Percentiles rank a stretch among this genome's conserved stretches.
Conservation (phyloP, 768 basidiomycete genomes). For the Antrodiella citrinella region DNA sequence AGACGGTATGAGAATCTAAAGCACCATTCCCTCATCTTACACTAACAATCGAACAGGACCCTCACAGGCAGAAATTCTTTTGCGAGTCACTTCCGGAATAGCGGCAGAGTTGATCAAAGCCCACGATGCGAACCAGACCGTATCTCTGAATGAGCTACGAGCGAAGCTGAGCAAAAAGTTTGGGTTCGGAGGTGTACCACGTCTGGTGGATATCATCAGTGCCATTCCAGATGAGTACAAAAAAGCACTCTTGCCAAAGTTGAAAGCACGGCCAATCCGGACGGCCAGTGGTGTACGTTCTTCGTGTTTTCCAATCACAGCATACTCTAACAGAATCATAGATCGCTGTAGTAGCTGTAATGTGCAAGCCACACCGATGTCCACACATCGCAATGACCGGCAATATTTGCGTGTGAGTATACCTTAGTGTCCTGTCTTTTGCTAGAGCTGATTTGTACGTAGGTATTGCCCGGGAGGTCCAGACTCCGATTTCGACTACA, state of each 20-base stretch:
- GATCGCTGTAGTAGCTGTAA: slow-evolving; percentile 99
- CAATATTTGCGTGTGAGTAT: slow-evolving; percentile 91
- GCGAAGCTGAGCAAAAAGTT: slow-evolving; percentile 87
- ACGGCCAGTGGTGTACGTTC: slow-evolving; percentile 88
- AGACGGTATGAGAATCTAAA: slow-evolving; percentile 23
- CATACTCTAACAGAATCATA: slow-evolving; percentile 22
- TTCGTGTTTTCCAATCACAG: neutral
- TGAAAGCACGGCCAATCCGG: slow-evolving; percentile 89
- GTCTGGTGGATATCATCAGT: slow-evolving; percentile 95
- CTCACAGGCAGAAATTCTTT: slow-evolving; percentile 83
- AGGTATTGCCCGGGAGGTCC: slow-evolving; percentile 98
- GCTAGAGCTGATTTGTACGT: slow-evolving; percentile 3
- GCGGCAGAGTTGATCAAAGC: slow-evolving; percentile 90
- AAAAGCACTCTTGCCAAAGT: slow-evolving; percentile 79
- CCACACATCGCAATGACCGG: slow-evolving; percentile 99
- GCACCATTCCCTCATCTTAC: neutral
- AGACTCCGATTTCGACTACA: slow-evolving; percentile 99
- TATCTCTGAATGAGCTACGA: slow-evolving; percentile 85
- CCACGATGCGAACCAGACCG: slow-evolving; percentile 65
- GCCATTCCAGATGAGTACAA: slow-evolving; percentile 98
- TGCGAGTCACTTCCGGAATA: slow-evolving; percentile 90
- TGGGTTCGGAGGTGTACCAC: slow-evolving; percentile 76
- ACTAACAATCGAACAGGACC: slow-evolving; percentile 37
- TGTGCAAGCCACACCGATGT: slow-evolving; percentile 99
- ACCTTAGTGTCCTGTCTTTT: too few species aligned